Percentiles rank a stretch among this genome's conserved stretches.
phyloP scores from a whole-genome alignment of 1,139 yeast species.

The Suhomyces panamericanus region DNA sequence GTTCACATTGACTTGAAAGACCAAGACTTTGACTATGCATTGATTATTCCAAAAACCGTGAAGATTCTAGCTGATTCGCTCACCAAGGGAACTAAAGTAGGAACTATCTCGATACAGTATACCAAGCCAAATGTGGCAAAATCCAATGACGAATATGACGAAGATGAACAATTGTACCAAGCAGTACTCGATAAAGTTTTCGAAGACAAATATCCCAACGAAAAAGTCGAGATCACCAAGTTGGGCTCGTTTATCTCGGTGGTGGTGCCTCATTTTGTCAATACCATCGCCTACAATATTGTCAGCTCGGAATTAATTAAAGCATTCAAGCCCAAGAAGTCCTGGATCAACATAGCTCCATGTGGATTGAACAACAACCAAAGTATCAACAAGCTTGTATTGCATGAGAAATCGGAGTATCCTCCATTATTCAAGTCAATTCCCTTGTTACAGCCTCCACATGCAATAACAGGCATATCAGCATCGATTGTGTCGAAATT shows the following conservation, averaged over 20 bases:
- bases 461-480: constrained; percentile 51
- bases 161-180: constrained; percentile 55
- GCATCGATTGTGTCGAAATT: constrained; percentile 44
- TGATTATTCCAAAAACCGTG: constrained; percentile 33
- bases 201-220: constrained; percentile 24
- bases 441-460: constrained; percentile 53
- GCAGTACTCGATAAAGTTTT: constrained; percentile 28
- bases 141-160: constrained; percentile 45
- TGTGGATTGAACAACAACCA: constrained; percentile 34
- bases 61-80: constrained; percentile 27
- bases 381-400: constrained; percentile 28
- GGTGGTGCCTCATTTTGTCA: constrained; percentile 36
- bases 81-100: constrained; percentile 19
- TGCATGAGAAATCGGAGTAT: constrained; percentile 21
- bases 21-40: constrained; percentile 16
- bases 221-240: constrained; percentile 27
- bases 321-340: constrained; percentile 13
- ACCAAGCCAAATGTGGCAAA: constrained; percentile 8
- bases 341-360: constrained; percentile 39
- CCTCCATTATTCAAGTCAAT: constrained; percentile 17
- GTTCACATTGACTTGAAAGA: constrained; percentile 10
- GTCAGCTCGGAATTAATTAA: constrained; percentile 27
- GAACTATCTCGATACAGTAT: constrained; percentile 27
- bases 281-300: constrained; percentile 32
- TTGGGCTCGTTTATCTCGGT: constrained; percentile 18